Base-by-base conservation (phyloP, 345 rosid species). In the Sonneratia alba region DNA sequence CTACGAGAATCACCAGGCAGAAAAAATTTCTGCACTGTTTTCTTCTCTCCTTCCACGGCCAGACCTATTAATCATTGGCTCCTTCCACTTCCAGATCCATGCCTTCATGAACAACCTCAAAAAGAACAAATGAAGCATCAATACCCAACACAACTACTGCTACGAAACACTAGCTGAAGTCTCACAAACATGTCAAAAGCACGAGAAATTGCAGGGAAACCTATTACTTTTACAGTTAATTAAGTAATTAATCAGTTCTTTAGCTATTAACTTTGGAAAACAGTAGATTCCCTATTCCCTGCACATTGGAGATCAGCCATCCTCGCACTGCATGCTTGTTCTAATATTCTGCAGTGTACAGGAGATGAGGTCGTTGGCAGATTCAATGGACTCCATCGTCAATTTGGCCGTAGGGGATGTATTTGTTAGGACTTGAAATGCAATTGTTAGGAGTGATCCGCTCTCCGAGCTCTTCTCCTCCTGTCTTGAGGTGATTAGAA, bases 321-420 rank as follows among this genome's bases (percentile, higher is more conserved):
- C 96, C 86, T 92, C 97, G 73, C 97, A 92, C 74, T 89, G 89
- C 75, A 95, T 80, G 81, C 93, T 81, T 45, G 88, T 87, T 85
- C 79, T 95, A 57, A 95, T 90, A 80, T 89, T 92, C 62, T 73
- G 83, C 72, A 95, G 74, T 15, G 93, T 90, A 81, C 93, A 83
- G 62, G 96, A 90, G 83, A 92, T 82, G 66, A 90, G 87, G 67
- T 86, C 81, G 83, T 76, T 90, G 71, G 87, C 85, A 5, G 96
- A 90, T 37, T 95, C 97, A 77, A 95, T 91, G 38, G 97, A 89
- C 75, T 95, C 98, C 83, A 71, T 61, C 12, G 87, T 81, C 59
- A 85, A 78, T 78, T 86, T 92, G 61, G 98, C 86, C 40, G 91
- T 77, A 7, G 96, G 93, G 72, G 96, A 89, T 68, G 83, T 75